Percentiles rank a stretch among this genome's conserved stretches.
phyloP scores from a whole-genome alignment of 2,329 filamentous ascomycete species.

The Ophiostoma sp. region DNA sequence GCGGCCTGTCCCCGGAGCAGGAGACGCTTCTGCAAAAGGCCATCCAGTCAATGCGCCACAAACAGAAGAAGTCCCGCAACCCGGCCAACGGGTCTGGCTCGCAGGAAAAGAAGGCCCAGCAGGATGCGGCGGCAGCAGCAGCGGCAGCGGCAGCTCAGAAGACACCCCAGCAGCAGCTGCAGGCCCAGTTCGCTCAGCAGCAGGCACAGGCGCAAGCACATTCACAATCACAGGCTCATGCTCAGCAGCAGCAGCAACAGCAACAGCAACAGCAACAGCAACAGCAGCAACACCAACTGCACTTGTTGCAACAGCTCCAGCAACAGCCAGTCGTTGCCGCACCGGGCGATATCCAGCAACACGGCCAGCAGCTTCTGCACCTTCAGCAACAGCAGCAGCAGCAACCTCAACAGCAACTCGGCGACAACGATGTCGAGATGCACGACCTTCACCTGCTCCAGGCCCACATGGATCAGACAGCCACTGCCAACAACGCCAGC shows the following conservation, averaged over 20 bases:
- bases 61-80: constrained; percentile 22
- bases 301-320: background rate
- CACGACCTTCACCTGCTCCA: constrained; percentile 10
- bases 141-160: background rate
- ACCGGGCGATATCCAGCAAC: background rate
- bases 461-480: background rate
- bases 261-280: background rate
- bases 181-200: background rate
- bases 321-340: background rate
- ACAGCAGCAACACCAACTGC: background rate
- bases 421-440: background rate
- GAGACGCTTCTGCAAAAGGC: constrained; percentile 7
- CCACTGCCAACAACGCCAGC: background rate
- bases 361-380: too few species aligned
- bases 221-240: background rate
- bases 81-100: background rate
- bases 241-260: background rate
- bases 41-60: constrained; percentile 24
- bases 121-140: background rate
- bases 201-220: background rate
- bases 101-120: background rate
- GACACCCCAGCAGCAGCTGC: background rate
- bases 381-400: background rate
- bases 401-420: background rate
- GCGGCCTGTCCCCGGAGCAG: constrained; percentile 13